Conservation (phyloP, 768 basidiomycete species). For the Myochromella boudieri region DNA sequence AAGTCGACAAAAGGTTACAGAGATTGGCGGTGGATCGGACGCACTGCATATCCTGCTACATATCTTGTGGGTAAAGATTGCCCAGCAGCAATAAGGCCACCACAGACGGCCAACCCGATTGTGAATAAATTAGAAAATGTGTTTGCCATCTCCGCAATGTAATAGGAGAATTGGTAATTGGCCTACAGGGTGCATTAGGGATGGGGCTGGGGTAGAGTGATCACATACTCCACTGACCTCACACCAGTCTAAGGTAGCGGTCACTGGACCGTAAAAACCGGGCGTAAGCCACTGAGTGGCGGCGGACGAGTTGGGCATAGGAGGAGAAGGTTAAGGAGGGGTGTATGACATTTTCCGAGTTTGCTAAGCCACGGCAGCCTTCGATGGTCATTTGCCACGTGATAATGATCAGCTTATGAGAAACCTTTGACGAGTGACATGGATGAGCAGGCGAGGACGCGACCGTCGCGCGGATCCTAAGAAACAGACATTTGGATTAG, state of each 20-base stretch:
- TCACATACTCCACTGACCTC: constrained; percentile 41
- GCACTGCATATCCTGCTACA: constrained; percentile 39
- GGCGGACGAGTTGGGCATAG: constrained; percentile 36
- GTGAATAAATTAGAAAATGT: constrained; percentile 70
- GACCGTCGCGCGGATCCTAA: no score
- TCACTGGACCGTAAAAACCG: constrained; percentile 64
- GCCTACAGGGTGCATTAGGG: constrained; percentile 35
- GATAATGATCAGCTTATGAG: constrained; percentile 11
- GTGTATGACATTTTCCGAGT: constrained; percentile 1
- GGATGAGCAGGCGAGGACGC: not conserved
- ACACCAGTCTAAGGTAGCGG: constrained; percentile 75
- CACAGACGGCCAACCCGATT: constrained; percentile 53
- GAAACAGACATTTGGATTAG: no score
- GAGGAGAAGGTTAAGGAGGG: not conserved
- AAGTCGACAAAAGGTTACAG: not conserved
- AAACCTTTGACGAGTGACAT: constrained; percentile 2
- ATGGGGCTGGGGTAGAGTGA: not conserved
- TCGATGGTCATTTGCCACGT: constrained; percentile 8
- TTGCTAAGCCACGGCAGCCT: not conserved
- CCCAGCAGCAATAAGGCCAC: constrained; percentile 30
- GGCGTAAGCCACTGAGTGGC: constrained; percentile 32
- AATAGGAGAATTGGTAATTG: constrained; percentile 77
- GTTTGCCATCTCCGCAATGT: constrained; percentile 79
- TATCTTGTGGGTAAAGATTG: constrained; percentile 44
- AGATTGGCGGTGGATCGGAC: constrained; percentile 10